phyloP scores from a whole-genome alignment of 2,329 filamentous ascomycete species.

The Exophiala calicioides region DNA sequence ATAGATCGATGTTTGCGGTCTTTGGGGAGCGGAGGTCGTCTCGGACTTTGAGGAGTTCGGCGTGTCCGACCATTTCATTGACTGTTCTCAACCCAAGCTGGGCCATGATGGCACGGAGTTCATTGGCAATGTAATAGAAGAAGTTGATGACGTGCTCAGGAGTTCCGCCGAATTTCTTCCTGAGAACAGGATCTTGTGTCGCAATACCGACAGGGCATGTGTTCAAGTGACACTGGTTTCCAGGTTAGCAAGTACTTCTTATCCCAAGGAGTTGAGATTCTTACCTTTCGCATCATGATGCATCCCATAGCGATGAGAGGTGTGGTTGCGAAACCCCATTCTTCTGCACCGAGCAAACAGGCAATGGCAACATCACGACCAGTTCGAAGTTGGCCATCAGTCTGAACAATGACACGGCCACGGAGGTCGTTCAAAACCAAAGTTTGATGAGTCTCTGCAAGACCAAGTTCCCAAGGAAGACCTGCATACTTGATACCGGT shows the following conservation, averaged over 20 bases:
- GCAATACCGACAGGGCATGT: constrained; percentile 92
- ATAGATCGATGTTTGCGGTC: constrained; percentile 90
- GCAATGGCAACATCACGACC: constrained; percentile 93
- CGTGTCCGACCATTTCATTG: constrained; percentile 96
- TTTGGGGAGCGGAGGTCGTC: constrained; percentile 86
- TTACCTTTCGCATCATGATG: constrained; percentile 79
- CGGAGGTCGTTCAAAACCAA: constrained; percentile 92
- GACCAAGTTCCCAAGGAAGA: constrained; percentile 93
- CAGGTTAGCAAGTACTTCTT: constrained; percentile 6
- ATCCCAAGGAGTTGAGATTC: not conserved
- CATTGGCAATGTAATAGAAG: constrained; percentile 96
- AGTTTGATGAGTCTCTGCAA: constrained; percentile 96
- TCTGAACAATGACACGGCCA: constrained; percentile 93
- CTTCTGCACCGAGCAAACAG: constrained; percentile 93
- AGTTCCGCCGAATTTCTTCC: constrained; percentile 89
- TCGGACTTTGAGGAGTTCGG: constrained; percentile 79
- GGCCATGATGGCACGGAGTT: constrained; percentile 95
- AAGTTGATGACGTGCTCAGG: constrained; percentile 98
- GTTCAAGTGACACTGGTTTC: constrained; percentile 51
- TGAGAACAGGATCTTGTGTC: constrained; percentile 89
- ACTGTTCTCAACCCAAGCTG: constrained; percentile 91
- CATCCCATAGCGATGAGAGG: constrained; percentile 96
- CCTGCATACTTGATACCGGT: constrained; percentile 98
- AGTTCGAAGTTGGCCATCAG: constrained; percentile 89
- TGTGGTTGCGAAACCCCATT: constrained; percentile 95